Evolutionary conservation across 2,329 filamentous ascomycete species (phyloP), one percentile per base, ranked within the genome.

Genomic region (Fusarium palustre): DNA sequence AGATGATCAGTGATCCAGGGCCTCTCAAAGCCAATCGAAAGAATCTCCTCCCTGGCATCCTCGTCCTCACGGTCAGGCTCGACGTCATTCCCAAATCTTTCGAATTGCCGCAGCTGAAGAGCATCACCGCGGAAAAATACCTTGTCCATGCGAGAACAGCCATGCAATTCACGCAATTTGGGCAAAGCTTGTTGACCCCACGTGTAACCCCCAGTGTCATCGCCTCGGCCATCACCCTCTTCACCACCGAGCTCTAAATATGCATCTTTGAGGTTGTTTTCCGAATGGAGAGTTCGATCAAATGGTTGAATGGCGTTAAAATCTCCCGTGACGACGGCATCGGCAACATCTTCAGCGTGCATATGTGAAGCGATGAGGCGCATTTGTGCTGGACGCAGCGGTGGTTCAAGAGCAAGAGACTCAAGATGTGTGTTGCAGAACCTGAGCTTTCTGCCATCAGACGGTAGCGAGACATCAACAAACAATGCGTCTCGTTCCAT

Each of bases 381-480:
- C 55, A 89, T 75, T 70, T 89, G 86, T 0, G 76, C 69, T 0
- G 84, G 84, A 0, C 87, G 81, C 20, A 81, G 75, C 1, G 86
- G 85, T 0, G 84, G 85, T 7, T 82, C 74, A 1, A 81, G 76
- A 0, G 80, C 78, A 18, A 89, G 76, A 4, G 84, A 87, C 72
- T 89, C 87, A 5, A 89, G 83, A 70, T 89, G 87, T 1, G 83
- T 84, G 71, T 87, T 87, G 75, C 86, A 87, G 6, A 88, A 70
- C 6, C 86, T 81, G 8, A 88, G 0, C 75, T 75, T 49, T 70
- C 75, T 34, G 55, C 55, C 24, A 2, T 16, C 3, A 0, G 31
- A 24, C 4, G n/a, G 3, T 0, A 36, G 5, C 1, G 13, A 3
- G 0, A 24, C 45, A 55, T 89, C 86, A n/a, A 87, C 80, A 57